Evolutionary conservation across 2,329 filamentous ascomycete genomes (phyloP), one percentile per base, ranked within the genome.

Genomic region (Pseudogymnoascus sp.): DNA sequence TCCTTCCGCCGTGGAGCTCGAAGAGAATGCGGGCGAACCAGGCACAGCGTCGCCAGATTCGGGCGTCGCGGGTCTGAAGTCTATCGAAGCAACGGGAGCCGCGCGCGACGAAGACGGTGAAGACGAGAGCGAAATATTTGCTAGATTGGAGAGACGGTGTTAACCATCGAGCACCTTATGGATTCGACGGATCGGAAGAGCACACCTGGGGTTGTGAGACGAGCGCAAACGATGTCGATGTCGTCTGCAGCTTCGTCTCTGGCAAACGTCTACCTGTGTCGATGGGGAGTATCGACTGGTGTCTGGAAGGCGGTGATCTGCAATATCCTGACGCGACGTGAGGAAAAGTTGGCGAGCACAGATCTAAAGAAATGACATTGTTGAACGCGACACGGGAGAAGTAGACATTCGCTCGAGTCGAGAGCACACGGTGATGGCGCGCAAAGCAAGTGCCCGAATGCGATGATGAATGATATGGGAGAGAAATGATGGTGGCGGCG

Each of bases 11-110:
- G 83, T 86, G 38, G 83, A 86, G 48, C 80, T 76, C 61, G 78
- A 80, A 60, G 83, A 86, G 61, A 86, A 76, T 58, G 83, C 78
- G 61, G 83, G 82, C 59, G 82, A 85, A 60, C 69, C 72, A 62
- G 77, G 55, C 35, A 39, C 55, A 21, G 18, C n/a, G 30, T 23
- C 26, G 26, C 33, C 15, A n/a, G 61, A 23, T 13, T 55, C 45
- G 37, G 59, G 59, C 30, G 63, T 61, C 45, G 28, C 57, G 59
- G 60, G 45, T 52, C 18, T 71, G 73, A 77, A 78, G 77, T 83
- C 81, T 80, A 79, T 82, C 80, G 82, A 80, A 69, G 73, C 69
- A 69, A 82, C 82, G 83, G 79, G 75, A 81, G 81, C 80, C 79
- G 79, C 76, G 73, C 75, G 73, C 70, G 74, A 73, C 68, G 73